These are phyloP conservation scores for Tetraselmis chui DNA, from an alignment of 139 green algal species.

Conservation along the genomic window DNA sequence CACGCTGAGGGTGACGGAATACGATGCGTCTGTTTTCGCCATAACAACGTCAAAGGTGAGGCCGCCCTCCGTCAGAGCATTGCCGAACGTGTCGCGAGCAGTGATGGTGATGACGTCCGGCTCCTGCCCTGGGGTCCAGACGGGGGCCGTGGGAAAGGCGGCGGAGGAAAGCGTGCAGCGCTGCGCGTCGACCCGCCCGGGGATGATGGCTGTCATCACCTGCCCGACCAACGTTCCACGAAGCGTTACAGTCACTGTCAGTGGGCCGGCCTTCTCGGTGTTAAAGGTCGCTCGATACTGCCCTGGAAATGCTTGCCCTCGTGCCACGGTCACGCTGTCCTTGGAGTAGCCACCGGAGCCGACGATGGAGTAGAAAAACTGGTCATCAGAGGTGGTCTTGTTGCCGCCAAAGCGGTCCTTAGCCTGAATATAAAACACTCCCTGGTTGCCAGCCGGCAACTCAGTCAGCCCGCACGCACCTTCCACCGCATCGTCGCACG, in stretches of 20 bases:
- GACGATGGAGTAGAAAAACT: conserved; percentile 15
- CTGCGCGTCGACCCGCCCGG: background rate
- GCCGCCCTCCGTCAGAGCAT: background rate
- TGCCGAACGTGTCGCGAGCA: background rate
- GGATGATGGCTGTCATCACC: background rate
- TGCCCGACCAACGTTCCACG: background rate
- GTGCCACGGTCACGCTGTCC: background rate
- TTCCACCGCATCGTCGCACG: background rate
- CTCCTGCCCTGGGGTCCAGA: background rate
- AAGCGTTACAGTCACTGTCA: conserved; percentile 4
- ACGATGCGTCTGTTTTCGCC: background rate
- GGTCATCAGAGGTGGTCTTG: conserved; percentile 13
- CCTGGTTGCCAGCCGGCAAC: conserved; percentile 7
- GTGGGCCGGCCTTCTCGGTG: conserved; percentile 2
- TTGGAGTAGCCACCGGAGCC: conserved; percentile 9
- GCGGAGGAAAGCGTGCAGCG: conserved; percentile 2
- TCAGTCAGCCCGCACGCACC: background rate
- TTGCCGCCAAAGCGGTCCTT: conserved; percentile 6
- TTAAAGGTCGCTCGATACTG: conserved; percentile 13
- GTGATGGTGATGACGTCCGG: conserved; percentile 10
- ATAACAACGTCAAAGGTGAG: conserved; percentile 1
- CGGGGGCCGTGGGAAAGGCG: background rate
- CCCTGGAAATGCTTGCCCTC: background rate
- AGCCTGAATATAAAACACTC: conserved; percentile 14
- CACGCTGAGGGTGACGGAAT: background rate